Percentiles rank a stretch among this genome's conserved stretches.
Evolutionary conservation across 2,329 filamentous ascomycete species (phyloP).

Genomic region (Chrysoporthe deuterocubensis): DNA sequence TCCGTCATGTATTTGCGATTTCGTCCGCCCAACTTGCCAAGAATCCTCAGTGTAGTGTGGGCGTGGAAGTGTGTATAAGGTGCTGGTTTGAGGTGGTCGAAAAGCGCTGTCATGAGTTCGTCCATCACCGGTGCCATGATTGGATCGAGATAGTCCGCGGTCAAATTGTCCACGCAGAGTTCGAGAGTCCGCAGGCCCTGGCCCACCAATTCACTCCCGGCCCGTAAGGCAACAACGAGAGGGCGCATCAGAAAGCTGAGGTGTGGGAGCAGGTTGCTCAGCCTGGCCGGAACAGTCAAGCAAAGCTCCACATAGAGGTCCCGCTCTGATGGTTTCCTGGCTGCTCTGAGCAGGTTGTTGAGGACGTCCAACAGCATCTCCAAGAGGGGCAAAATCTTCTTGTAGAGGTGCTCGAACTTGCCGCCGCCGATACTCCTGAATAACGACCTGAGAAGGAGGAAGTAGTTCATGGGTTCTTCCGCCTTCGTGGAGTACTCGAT

Average conservation of each 20-base stretch:
- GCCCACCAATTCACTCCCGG: slow-evolving; percentile 90
- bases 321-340: slow-evolving; percentile 85
- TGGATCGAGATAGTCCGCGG: slow-evolving; percentile 94
- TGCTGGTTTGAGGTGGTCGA: slow-evolving; percentile 90
- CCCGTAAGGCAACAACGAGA: slow-evolving; percentile 90
- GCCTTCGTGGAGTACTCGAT: slow-evolving; percentile 95
- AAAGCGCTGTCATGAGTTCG: slow-evolving; percentile 95
- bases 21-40: slow-evolving; percentile 92
- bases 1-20: slow-evolving; percentile 96
- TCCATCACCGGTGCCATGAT: slow-evolving; percentile 99
- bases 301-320: slow-evolving; percentile 98
- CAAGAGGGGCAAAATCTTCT: slow-evolving; percentile 92
- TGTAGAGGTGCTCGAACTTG: slow-evolving; percentile 96
- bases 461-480: slow-evolving; percentile 98
- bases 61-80: slow-evolving; percentile 98
- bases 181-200: slow-evolving; percentile 93
- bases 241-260: slow-evolving; percentile 96
- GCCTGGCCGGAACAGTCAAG: slow-evolving; percentile 88
- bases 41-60: slow-evolving; percentile 95
- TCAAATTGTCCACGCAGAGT: slow-evolving; percentile 96
- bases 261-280: slow-evolving; percentile 94
- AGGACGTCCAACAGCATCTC: slow-evolving; percentile 98
- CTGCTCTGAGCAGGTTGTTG: slow-evolving; percentile 90
- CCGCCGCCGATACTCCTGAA: slow-evolving; percentile 97
- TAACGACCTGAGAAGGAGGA: slow-evolving; percentile 85